Percentiles rank a stretch among this genome's conserved stretches.
Evolutionary conservation across 2,329 filamentous ascomycete species (phyloP).

Genomic region (Diplodia mutila): DNA sequence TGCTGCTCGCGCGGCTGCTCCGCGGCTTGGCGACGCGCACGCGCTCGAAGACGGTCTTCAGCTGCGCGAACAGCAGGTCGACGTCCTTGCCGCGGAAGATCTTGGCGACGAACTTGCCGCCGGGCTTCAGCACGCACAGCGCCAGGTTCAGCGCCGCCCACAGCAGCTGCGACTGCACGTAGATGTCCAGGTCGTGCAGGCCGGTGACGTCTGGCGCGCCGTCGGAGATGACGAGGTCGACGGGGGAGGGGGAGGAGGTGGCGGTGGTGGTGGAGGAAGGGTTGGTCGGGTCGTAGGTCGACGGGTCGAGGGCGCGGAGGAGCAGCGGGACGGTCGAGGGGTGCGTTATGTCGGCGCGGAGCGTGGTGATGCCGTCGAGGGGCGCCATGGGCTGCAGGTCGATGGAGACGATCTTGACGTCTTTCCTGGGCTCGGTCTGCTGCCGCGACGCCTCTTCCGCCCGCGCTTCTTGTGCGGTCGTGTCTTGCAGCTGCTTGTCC

Average conservation of each 20-base stretch:
- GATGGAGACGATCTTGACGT: constrained; percentile 93
- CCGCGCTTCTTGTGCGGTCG: constrained; percentile 43
- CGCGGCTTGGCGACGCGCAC: constrained; percentile 93
- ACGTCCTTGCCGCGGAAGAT: constrained; percentile 95
- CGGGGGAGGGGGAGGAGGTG: constrained; percentile 73
- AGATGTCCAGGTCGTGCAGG: constrained; percentile 95
- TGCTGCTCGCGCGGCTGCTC: constrained; percentile 91
- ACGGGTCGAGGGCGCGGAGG: constrained; percentile 79
- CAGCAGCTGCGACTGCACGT: constrained; percentile 93
- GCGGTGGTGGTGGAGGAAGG: constrained; percentile 35
- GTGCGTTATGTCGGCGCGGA: constrained; percentile 96
- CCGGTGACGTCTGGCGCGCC: constrained; percentile 96
- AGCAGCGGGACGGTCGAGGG: constrained; percentile 91
- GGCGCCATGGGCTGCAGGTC: constrained; percentile 96
- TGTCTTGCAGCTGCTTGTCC: constrained; percentile 73
- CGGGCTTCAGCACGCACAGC: constrained; percentile 86
- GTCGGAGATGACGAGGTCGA: constrained; percentile 93
- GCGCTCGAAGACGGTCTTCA: constrained; percentile 85
- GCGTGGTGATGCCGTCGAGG: constrained; percentile 85
- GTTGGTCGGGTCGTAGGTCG: constrained; percentile 46
- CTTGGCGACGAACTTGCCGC: constrained; percentile 96
- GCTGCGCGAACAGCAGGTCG: constrained; percentile 91
- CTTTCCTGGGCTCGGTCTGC: constrained; percentile 58
- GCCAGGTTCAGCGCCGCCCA: constrained; percentile 93
- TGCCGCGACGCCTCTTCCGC: constrained; percentile 33